phyloP scores from a whole-genome alignment of 75 land plant species.

The Sequoiadendron giganteum region DNA sequence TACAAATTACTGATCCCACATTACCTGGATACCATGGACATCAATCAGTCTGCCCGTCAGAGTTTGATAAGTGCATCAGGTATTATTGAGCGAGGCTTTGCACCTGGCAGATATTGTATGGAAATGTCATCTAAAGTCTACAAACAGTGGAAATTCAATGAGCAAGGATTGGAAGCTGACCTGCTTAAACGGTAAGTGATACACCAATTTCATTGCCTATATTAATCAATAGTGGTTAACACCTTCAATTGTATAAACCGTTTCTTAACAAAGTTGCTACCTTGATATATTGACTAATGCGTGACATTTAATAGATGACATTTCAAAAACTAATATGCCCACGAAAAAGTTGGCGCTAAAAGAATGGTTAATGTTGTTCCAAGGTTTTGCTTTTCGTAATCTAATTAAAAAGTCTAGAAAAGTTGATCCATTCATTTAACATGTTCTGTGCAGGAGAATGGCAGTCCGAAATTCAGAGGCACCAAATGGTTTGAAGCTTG shows the following conservation, averaged over 20 bases:
- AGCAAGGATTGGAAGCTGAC: slow-evolving; percentile 72
- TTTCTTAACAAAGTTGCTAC: no score
- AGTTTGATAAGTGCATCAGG: slow-evolving; percentile 74
- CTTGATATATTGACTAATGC: no score
- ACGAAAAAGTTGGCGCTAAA: no score
- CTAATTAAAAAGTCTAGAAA: neutral
- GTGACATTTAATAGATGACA: no score
- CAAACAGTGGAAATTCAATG: slow-evolving; percentile 64
- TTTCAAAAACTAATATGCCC: no score
- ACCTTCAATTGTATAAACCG: no score
- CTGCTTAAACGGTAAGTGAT: slow-evolving; percentile 37
- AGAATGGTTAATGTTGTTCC: no score
- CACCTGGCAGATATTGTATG: slow-evolving; percentile 57
- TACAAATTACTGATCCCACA: slow-evolving; percentile 66
- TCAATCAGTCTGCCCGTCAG: slow-evolving; percentile 64
- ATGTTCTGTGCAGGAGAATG: slow-evolving; percentile 69
- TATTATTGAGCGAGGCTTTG: slow-evolving; percentile 69
- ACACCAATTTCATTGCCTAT: neutral
- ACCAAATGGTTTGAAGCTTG: slow-evolving; percentile 64
- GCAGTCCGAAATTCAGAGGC: slow-evolving; percentile 67
- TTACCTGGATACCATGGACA: slow-evolving; percentile 76
- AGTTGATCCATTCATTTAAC: neutral
- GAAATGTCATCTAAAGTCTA: slow-evolving; percentile 70
- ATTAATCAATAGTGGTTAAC: no score
- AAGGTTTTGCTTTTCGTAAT: no score